Base-by-base conservation (phyloP, 176 grass and related monocot genomes). In the Bromus sterilis region DNA sequence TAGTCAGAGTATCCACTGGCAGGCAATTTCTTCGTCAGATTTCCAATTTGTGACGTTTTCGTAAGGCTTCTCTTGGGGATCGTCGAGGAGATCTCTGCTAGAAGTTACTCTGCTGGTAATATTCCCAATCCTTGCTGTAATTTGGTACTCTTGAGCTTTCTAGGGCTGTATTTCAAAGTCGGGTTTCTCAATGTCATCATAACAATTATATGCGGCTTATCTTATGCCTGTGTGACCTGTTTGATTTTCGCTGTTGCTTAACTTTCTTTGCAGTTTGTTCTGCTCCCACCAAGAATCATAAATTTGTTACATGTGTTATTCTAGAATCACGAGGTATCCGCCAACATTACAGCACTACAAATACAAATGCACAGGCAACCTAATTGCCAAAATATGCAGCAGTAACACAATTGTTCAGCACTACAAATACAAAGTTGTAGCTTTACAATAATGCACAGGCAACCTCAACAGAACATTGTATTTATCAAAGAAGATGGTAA, bases 41-140 rank as follows among this genome's bases (percentile, higher is more conserved):
- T 56, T 25, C 41, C 69, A 26, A 23, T 57, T 48, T 71, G 62
- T 76, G 62, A 71, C 53, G 78, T 76, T 81, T 34, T 29, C 64
- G 76, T 81, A 65, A 77, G 81, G 55, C 71, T 85, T 82, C 78
- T 71, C 64, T 64, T 89, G 63, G 42, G 70, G 34, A 46, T 85
- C 34, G 21, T 81, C 35, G 66, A 85, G 87, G 55, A 11, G 35
- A 63, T 59, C 36, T 56, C 82, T 85, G 42, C 62, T 51, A 15
- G n/a, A 81, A 44, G 31, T 86, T 85, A 66, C 55, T 70, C 56
- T 46, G 20, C 82, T 77, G 87, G 87, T 89, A 89, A 85, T 77
- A 57, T 29, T 81, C 71, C 11, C 48, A 15, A 34, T 85, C 66
- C 41, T 81, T 81, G 33, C 7, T 69, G 20, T 49, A 10, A 21